These are phyloP conservation scores for Phaeophleospora eucalypticola DNA, from an alignment of 2,329 filamentous ascomycete species.

Conservation along the genomic window DNA sequence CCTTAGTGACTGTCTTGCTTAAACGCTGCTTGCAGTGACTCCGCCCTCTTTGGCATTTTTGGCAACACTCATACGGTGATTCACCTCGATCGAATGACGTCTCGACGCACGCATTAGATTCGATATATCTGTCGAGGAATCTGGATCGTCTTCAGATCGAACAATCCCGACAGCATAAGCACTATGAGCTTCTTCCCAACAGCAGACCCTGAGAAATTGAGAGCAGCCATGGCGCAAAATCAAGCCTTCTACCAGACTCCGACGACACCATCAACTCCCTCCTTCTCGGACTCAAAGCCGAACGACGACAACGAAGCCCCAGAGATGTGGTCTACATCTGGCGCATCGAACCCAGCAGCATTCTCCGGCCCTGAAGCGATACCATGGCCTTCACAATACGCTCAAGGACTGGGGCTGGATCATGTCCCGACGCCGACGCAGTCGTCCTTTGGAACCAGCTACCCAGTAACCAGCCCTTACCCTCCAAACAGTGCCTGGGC, in stretches of 20 bases:
- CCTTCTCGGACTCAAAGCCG: conserved; percentile 2
- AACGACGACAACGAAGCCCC: conserved; percentile 3
- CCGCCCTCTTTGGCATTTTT: conserved; percentile 16
- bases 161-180: background rate
- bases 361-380: conserved; percentile 14
- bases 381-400: conserved; percentile 12
- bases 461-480: conserved; percentile 1
- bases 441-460: conserved; percentile 9
- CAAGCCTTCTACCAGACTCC: conserved; percentile 8
- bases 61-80: conserved; percentile 9
- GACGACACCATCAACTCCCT: conserved; percentile 1
- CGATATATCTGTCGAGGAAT: conserved; percentile 8
- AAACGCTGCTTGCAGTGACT: conserved; percentile 17
- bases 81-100: conserved; percentile 3
- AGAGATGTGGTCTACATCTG: conserved; percentile 6
- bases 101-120: conserved; percentile 11
- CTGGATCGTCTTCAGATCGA: background rate
- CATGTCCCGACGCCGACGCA: conserved; percentile 18
- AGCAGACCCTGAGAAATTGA: conserved; percentile 9
- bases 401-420: conserved; percentile 7
- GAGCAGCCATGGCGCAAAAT: conserved; percentile 11
- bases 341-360: conserved; percentile 10
- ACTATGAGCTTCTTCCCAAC: conserved; percentile 19
- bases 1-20: conserved; percentile 9
- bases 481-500: background rate